phyloP scores from a whole-genome alignment of 2,329 filamentous ascomycete genomes.

The Westerdykella aurantiaca region DNA sequence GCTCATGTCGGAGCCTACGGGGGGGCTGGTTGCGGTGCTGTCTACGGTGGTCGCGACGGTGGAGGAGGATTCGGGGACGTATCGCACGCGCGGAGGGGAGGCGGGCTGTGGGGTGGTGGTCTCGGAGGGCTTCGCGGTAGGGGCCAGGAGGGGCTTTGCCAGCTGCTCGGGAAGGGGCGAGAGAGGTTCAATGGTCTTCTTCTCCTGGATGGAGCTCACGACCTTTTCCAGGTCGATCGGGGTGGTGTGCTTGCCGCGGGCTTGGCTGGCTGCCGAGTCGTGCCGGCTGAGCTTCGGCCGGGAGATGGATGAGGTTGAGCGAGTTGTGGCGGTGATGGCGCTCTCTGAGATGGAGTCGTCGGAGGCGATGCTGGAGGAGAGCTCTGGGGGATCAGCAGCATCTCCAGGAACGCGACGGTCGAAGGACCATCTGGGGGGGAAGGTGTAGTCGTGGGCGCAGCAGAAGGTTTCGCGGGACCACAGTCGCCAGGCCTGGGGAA shows the following conservation, averaged over 20 bases:
- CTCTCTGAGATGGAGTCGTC: conserved; percentile 37
- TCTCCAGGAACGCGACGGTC: conserved; percentile 22
- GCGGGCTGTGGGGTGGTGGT: conserved; percentile 42
- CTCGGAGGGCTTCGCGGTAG: conserved; percentile 12
- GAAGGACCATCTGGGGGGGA: conserved; percentile 31
- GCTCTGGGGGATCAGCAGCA: conserved; percentile 36
- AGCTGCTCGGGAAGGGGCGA: conserved; percentile 43
- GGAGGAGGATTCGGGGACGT: conserved; percentile 57
- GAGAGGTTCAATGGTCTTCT: conserved; percentile 60
- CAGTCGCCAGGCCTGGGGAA: conserved; percentile 68
- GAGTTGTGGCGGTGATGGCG: conserved; percentile 43
- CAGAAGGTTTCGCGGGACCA: conserved; percentile 94
- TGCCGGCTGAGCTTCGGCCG: conserved; percentile 63
- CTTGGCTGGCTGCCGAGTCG: conserved; percentile 65
- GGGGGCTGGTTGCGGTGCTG: conserved; percentile 37
- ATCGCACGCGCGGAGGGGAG: conserved; percentile 39
- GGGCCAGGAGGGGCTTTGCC: conserved; percentile 13
- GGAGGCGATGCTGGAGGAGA: conserved; percentile 45
- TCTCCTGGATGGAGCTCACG: conserved; percentile 85
- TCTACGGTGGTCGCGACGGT: conserved; percentile 46
- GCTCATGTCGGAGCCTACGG: conserved; percentile 54
- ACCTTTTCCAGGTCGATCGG: conserved; percentile 89
- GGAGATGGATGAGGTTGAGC: conserved; percentile 47
- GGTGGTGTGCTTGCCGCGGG: conserved; percentile 81
- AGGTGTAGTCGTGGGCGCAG: conserved; percentile 57